phyloP scores from a whole-genome alignment of 139 green algal genomes.

The Picochlorum sp. region DNA sequence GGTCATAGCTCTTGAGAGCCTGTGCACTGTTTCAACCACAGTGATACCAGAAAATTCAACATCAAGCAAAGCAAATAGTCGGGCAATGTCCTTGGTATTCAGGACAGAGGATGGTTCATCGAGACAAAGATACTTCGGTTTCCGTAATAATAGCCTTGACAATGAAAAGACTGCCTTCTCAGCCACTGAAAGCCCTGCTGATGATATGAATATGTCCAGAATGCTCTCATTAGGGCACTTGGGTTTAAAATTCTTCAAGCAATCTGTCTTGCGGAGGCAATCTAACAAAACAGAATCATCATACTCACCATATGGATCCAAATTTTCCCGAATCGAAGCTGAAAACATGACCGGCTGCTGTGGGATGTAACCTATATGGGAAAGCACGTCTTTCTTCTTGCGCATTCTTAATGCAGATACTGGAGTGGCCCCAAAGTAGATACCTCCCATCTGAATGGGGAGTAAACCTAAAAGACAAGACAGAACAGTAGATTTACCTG shows the following conservation, averaged over 20 bases:
- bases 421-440: slow-evolving; percentile 27
- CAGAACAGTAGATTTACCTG: slow-evolving; percentile 60
- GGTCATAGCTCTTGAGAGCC: not conserved
- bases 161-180: not conserved
- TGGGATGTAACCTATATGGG: slow-evolving; percentile 35
- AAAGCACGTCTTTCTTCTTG: slow-evolving; percentile 32
- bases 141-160: not conserved
- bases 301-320: slow-evolving; percentile 43
- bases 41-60: not conserved
- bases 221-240: too few relatives aligned
- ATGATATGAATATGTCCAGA: too few relatives aligned
- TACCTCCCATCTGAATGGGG: slow-evolving; percentile 26
- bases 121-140: not conserved
- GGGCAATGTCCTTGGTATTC: not conserved
- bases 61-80: slow-evolving; percentile 3
- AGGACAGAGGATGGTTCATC: slow-evolving; percentile 1
- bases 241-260: too few relatives aligned
- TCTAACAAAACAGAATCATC: slow-evolving; percentile 7
- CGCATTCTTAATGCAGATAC: slow-evolving; percentile 8
- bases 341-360: slow-evolving; percentile 67
- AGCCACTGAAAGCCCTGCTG: not conserved
- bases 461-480: slow-evolving; percentile 47
- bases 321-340: slow-evolving; percentile 56
- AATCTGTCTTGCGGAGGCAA: too few relatives aligned
- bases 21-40: slow-evolving; percentile 3